These are phyloP conservation scores for Tubosaeta sp. DNA, from an alignment of 768 basidiomycete species.

Conservation along the genomic window DNA sequence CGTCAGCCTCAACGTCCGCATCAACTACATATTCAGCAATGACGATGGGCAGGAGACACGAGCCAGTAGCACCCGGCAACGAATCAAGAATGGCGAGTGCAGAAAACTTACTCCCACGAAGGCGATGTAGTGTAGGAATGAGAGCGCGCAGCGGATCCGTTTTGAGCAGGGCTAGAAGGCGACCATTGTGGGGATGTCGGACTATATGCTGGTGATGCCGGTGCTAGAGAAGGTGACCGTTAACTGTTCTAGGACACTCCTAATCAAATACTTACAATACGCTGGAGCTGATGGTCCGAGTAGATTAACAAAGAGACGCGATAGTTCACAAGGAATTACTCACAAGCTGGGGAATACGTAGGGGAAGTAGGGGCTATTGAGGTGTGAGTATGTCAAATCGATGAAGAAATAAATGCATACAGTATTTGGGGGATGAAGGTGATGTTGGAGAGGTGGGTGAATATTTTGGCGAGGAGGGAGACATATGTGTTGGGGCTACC, in stretches of 20 bases:
- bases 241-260: not conserved
- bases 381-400: constrained; percentile 8
- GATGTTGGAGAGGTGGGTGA: constrained; percentile 92
- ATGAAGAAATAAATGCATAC: constrained; percentile 40
- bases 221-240: constrained; percentile 43
- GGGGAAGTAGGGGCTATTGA: constrained; percentile 77
- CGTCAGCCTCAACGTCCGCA: not conserved
- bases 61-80: constrained; percentile 11
- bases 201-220: constrained; percentile 82
- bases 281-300: constrained; percentile 53
- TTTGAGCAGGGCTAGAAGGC: constrained; percentile 71
- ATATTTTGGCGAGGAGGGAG: constrained; percentile 88
- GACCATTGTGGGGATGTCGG: constrained; percentile 85
- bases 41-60: constrained; percentile 6
- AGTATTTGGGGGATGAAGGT: constrained; percentile 90
- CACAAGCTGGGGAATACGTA: constrained; percentile 83
- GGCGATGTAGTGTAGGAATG: constrained; percentile 47
- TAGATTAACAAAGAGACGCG: constrained; percentile 4
- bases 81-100: constrained; percentile 7
- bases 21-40: constrained; percentile 6
- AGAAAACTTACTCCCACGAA: constrained; percentile 44
- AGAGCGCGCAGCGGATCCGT: constrained; percentile 36
- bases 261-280: constrained; percentile 57
- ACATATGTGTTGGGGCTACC: constrained; percentile 74
- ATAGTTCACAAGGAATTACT: constrained; percentile 30